phyloP scores from a whole-genome alignment of 306 rosid species.

The Inga oerstediana region DNA sequence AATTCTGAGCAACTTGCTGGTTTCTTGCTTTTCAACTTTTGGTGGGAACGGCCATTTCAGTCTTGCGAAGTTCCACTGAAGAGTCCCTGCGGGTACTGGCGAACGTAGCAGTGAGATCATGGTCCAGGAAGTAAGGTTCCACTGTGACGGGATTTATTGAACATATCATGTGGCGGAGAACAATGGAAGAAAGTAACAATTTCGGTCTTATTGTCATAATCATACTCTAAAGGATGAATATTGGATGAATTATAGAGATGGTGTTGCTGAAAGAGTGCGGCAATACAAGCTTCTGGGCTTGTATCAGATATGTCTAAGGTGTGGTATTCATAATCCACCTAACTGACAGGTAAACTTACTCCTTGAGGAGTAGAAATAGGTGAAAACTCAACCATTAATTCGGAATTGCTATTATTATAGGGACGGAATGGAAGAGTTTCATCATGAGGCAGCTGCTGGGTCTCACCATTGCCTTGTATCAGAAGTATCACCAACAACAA shows the following conservation, averaged over 20 bases:
- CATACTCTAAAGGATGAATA: neutral
- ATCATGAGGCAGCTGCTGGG: neutral
- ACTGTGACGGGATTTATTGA: neutral
- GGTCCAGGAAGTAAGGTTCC: conserved; percentile 13
- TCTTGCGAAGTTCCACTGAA: too few relatives aligned
- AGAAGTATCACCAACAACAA: neutral
- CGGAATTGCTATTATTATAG: neutral
- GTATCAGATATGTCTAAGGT: neutral
- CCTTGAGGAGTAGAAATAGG: neutral
- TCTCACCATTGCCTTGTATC: neutral
- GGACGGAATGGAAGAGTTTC: neutral
- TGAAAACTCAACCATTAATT: neutral
- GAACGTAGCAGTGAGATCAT: neutral
- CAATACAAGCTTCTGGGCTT: neutral
- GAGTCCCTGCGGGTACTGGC: neutral
- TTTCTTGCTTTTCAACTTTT: neutral
- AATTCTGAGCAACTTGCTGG: neutral
- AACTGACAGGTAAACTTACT: neutral
- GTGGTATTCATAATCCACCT: neutral
- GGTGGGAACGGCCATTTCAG: too few relatives aligned
- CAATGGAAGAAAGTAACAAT: conserved; percentile 25
- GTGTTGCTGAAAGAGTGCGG: neutral
- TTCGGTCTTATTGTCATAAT: too few relatives aligned
- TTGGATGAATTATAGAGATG: neutral
- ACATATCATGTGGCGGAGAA: too few relatives aligned